These are phyloP conservation scores for Aureobasidium sp. DNA, from an alignment of 2,329 filamentous ascomycete genomes.

Conservation along the genomic window DNA sequence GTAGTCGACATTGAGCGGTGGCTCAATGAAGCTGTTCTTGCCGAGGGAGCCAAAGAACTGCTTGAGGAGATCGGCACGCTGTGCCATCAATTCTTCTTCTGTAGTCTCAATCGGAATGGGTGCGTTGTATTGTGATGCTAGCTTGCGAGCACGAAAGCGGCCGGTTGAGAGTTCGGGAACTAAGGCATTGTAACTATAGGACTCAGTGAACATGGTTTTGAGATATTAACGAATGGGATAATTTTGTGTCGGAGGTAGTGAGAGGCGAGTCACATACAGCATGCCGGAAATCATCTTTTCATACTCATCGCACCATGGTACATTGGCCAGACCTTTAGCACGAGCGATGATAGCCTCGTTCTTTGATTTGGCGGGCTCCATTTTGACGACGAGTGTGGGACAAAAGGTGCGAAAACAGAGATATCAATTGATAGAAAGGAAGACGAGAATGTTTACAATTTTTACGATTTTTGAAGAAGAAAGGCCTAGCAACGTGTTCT, in stretches of 20 bases:
- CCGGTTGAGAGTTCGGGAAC: conserved; percentile 44
- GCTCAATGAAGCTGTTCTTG: conserved; percentile 48
- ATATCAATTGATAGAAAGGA: background rate
- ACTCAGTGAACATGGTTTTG: background rate
- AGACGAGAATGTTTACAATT: no score
- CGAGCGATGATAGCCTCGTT: conserved; percentile 10
- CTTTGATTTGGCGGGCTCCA: conserved; percentile 14
- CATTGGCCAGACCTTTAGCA: conserved; percentile 44
- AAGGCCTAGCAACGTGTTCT: conserved; percentile 1
- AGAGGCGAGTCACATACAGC: conserved; percentile 37
- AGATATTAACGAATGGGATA: background rate
- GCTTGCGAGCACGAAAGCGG: conserved; percentile 49
- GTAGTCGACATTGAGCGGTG: conserved; percentile 57
- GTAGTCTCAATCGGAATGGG: conserved; percentile 38
- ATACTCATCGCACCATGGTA: conserved; percentile 54
- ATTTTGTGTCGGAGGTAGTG: background rate
- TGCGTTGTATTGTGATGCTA: conserved; percentile 54
- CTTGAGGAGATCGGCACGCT: conserved; percentile 25
- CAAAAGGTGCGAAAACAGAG: background rate
- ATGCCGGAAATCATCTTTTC: conserved; percentile 60
- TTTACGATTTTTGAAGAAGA: background rate
- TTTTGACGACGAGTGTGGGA: background rate
- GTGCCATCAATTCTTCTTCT: conserved; percentile 21
- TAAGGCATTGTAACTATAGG: conserved; percentile 45
- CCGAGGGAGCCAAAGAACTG: conserved; percentile 30